phyloP scores from a whole-genome alignment of 2,329 filamentous ascomycete genomes.

The Rhexocercosporidium sp. region DNA sequence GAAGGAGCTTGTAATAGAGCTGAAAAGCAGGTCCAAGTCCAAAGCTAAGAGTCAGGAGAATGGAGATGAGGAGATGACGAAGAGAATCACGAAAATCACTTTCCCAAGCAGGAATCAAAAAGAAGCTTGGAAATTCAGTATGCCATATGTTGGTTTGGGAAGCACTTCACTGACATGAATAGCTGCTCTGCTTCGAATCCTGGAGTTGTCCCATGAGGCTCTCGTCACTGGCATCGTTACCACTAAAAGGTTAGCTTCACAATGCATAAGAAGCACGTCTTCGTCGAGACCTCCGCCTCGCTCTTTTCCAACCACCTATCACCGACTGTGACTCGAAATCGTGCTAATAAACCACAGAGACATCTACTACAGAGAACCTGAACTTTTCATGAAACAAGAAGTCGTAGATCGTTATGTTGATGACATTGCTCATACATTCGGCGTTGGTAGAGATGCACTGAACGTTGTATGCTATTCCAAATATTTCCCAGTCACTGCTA shows the following conservation, averaged over 20 bases:
- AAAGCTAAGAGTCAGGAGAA: slow-evolving; percentile 6
- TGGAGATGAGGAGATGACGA: not conserved
- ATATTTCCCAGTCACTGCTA: not conserved
- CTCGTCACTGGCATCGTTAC: slow-evolving; percentile 58
- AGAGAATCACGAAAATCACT: slow-evolving; percentile 27
- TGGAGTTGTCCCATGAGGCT: slow-evolving; percentile 65
- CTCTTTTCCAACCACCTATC: not conserved
- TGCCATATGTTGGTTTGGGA: slow-evolving; percentile 32
- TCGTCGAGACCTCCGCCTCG: too few species aligned
- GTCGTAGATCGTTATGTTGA: slow-evolving; percentile 76
- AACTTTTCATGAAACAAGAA: slow-evolving; percentile 71
- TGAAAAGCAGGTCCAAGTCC: slow-evolving; percentile 45
- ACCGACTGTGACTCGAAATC: not conserved
- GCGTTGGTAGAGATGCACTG: slow-evolving; percentile 64
- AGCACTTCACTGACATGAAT: slow-evolving; percentile 17
- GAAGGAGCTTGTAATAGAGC: slow-evolving; percentile 53
- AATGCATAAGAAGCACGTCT: not conserved
- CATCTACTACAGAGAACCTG: slow-evolving; percentile 78
- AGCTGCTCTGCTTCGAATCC: slow-evolving; percentile 63
- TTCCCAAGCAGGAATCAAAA: slow-evolving; percentile 55
- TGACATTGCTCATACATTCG: slow-evolving; percentile 73
- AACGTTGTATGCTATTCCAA: slow-evolving; percentile 69
- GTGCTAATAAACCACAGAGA: slow-evolving; percentile 51
- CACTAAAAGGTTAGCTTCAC: slow-evolving; percentile 62
- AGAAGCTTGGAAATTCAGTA: slow-evolving; percentile 60